A percentile compares a stretch with the other conserved stretches of the same genome.
Conservation (phyloP, 345 rosid genomes). For the Ricinus communis region DNA sequence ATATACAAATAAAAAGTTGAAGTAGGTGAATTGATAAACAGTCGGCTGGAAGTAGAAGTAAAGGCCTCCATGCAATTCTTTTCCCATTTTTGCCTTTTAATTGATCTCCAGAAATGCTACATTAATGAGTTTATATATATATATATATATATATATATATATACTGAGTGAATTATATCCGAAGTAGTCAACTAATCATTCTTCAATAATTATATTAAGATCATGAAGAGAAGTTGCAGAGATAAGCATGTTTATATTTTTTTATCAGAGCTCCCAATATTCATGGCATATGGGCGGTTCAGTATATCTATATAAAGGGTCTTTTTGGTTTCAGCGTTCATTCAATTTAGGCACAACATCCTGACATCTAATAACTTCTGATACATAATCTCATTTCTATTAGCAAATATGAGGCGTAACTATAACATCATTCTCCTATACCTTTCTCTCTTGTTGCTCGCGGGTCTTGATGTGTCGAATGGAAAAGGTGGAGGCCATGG, state of each 20-base stretch:
- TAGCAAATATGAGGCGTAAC: constrained; percentile 1
- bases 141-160: too few relatives aligned
- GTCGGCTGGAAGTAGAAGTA: too few relatives aligned
- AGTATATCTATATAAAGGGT: not conserved
- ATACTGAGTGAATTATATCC: too few relatives aligned
- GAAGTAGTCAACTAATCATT: not conserved
- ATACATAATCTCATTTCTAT: not conserved
- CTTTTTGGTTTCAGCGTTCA: not conserved
- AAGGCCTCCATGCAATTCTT: too few relatives aligned
- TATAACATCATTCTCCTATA: not conserved
- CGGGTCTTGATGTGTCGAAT: not conserved
- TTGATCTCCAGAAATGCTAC: too few relatives aligned
- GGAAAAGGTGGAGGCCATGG: not conserved
- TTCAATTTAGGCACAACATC: not conserved
- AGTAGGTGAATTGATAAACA: too few relatives aligned
- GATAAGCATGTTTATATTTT: constrained; percentile 5
- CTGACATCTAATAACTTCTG: not conserved
- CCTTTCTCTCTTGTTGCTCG: not conserved
- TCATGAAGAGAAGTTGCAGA: constrained; percentile 11
- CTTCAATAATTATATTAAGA: not conserved
- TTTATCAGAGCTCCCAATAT: not conserved
- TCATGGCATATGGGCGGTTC: not conserved
- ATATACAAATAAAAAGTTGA: too few relatives aligned
- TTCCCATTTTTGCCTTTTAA: too few relatives aligned
- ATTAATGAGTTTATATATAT: too few relatives aligned